Evolutionary conservation across 2,329 filamentous ascomycete genomes (phyloP).

Genomic region (Shiraia bambusicola): DNA sequence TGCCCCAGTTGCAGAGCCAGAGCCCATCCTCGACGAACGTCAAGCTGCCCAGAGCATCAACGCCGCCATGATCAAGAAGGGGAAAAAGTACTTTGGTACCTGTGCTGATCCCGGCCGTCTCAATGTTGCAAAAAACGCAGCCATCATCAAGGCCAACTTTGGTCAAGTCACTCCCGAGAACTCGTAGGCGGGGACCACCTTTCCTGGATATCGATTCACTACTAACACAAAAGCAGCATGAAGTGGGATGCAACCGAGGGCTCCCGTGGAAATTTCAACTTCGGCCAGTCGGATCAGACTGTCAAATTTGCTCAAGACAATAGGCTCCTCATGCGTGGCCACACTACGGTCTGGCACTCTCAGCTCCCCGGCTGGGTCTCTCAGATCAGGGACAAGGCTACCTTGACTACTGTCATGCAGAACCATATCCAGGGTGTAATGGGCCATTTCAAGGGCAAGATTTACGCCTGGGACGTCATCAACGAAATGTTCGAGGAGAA

Average conservation of each 20-base stretch:
- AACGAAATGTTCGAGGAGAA: conserved; percentile 67
- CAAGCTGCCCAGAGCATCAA: conserved; percentile 54
- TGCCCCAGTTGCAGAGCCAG: conserved; percentile 33
- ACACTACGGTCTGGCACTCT: conserved; percentile 66
- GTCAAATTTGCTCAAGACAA: conserved; percentile 60
- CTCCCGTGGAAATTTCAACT: conserved; percentile 49
- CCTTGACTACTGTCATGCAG: conserved; percentile 60
- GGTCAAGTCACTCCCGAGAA: conserved; percentile 69
- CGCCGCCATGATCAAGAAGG: conserved; percentile 60
- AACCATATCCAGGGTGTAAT: conserved; percentile 63
- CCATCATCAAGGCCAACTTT: conserved; percentile 64
- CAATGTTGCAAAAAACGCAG: conserved; percentile 52
- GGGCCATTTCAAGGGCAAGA: conserved; percentile 63
- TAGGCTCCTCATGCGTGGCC: conserved; percentile 62
- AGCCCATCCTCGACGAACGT: conserved; percentile 29
- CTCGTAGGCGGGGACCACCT: conserved; percentile 27
- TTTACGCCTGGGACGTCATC: conserved; percentile 64
- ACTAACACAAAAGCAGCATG: conserved; percentile 51
- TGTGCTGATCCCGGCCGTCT: conserved; percentile 59
- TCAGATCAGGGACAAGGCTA: conserved; percentile 54
- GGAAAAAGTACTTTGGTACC: conserved; percentile 67
- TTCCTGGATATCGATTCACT: background rate
- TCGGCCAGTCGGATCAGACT: conserved; percentile 59
- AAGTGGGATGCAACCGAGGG: conserved; percentile 65
- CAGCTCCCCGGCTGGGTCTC: conserved; percentile 59